phyloP scores from a whole-genome alignment of 2,329 filamentous ascomycete species.

The Scedosporium boydii region DNA sequence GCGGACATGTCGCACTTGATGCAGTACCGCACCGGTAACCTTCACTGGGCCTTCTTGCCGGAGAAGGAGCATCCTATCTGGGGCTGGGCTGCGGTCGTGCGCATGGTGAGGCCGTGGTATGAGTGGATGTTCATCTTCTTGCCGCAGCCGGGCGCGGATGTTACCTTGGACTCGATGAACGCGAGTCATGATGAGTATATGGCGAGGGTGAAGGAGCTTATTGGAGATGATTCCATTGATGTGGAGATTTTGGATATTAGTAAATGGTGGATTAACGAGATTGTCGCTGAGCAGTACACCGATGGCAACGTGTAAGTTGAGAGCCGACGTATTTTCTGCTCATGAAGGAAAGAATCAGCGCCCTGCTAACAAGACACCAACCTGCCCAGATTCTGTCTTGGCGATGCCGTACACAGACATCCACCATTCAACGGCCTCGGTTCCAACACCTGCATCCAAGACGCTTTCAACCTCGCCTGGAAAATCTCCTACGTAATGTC shows the following conservation, averaged over 20 bases:
- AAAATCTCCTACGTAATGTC: constrained; percentile 37
- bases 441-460: constrained; percentile 49
- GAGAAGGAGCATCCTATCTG: constrained; percentile 40
- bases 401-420: constrained; percentile 49
- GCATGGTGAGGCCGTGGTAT: constrained; percentile 56
- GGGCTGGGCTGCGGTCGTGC: constrained; percentile 37
- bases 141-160: constrained; percentile 26
- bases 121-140: constrained; percentile 53
- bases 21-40: constrained; percentile 41
- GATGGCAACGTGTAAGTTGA: constrained; percentile 28
- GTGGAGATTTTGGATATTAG: constrained; percentile 40
- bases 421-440: constrained; percentile 48
- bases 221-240: constrained; percentile 42
- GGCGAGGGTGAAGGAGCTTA: constrained; percentile 34
- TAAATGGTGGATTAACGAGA: constrained; percentile 54
- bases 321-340: no score
- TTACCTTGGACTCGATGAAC: constrained; percentile 16
- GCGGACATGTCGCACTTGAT: constrained; percentile 40
- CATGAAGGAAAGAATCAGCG: no score
- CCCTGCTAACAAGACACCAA: not conserved
- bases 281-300: constrained; percentile 46
- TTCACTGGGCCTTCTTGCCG: constrained; percentile 52
- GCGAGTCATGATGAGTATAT: constrained; percentile 37
- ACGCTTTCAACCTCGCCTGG: constrained; percentile 47
- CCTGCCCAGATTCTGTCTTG: constrained; percentile 36